Evolutionary conservation across 768 basidiomycete genomes (phyloP).

Genomic region (Phylloporus arenicola): DNA sequence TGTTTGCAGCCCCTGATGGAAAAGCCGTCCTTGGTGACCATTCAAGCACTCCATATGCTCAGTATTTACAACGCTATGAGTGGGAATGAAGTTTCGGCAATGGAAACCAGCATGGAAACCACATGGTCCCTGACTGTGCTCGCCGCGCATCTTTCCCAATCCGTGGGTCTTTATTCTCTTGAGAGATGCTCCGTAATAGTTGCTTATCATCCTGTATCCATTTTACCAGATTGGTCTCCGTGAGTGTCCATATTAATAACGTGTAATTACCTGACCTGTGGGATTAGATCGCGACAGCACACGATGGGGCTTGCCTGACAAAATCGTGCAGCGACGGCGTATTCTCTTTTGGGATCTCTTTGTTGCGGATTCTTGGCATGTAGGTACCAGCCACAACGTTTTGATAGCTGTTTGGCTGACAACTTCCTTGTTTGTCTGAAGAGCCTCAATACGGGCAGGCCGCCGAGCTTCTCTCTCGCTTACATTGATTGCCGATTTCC

Average conservation of each 20-base stretch:
- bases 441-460: slow-evolving; percentile 67
- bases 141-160: slow-evolving; percentile 61
- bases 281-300: slow-evolving; percentile 55
- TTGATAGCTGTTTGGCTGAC: slow-evolving; percentile 8
- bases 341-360: slow-evolving; percentile 78
- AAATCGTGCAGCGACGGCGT: slow-evolving; percentile 60
- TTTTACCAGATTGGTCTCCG: slow-evolving; percentile 58
- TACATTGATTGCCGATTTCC: slow-evolving; percentile 68
- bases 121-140: slow-evolving; percentile 63
- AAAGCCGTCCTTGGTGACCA: slow-evolving; percentile 64
- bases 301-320: slow-evolving; percentile 56
- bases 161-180: slow-evolving; percentile 38
- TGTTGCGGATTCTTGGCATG: slow-evolving; percentile 65
- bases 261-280: slow-evolving; percentile 10
- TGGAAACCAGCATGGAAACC: slow-evolving; percentile 67
- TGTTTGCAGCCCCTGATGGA: slow-evolving; percentile 63
- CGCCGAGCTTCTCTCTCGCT: slow-evolving; percentile 59
- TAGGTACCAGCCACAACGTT: slow-evolving; percentile 24
- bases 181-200: not conserved
- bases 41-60: slow-evolving; percentile 63
- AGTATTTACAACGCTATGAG: slow-evolving; percentile 70
- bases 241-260: slow-evolving; percentile 33
- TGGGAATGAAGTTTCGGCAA: slow-evolving; percentile 48
- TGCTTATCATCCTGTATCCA: slow-evolving; percentile 11
- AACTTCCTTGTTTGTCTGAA: slow-evolving; percentile 21